Base-by-base conservation (phyloP, 768 basidiomycete species). In the Tricholoma sp. region DNA sequence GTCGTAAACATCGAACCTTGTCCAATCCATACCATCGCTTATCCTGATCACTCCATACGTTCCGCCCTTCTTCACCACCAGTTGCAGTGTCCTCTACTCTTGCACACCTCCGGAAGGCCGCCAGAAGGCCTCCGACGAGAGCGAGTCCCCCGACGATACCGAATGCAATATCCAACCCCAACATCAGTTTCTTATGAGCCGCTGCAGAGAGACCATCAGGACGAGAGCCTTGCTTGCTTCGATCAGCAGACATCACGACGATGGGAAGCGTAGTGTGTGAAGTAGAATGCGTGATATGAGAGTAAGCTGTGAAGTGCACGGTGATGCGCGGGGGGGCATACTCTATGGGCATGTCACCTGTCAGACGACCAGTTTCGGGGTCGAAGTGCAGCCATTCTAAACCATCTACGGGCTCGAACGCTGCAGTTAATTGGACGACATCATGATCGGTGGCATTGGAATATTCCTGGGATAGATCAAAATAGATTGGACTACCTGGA, bases 231-330 rank as follows among this genome's bases (percentile, higher is more conserved):
- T 77, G 73, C 59, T 79, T 73, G 21, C 70, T 69, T 61, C 72
- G 70, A 57, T 74, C 69, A 46, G 67, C 55, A 32, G 74, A 61
- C 43, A 77, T 67, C 56, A 85, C 67, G 54, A 77, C 73, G 29
- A 91, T 72, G 1, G 77, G 69, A 16, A 90, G 74, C 55, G 61
- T 79, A 1, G 86, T 76, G 63, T 89, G 86, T 18, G 88, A 91
- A 1, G 83, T 88, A 14, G 88, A 86, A 61, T 85, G 88, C 2
- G 84, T 88, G 18, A 78, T 55, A 35, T 67, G 73, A 31, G 85
- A 88, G 68, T 84, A 88, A 2, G 88, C 89, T 6, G 84, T 83
- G 61, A 91, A 87, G 3, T 81, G 82, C 50, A 83, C 72, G 1
- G 71, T 69, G 39, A 84, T 75, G 45, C 76, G 74, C 16, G 76